Evolutionary conservation across 2,329 filamentous ascomycete genomes (phyloP), one percentile per base, ranked within the genome.

Genomic region (Macroventuria anomochaeta): DNA sequence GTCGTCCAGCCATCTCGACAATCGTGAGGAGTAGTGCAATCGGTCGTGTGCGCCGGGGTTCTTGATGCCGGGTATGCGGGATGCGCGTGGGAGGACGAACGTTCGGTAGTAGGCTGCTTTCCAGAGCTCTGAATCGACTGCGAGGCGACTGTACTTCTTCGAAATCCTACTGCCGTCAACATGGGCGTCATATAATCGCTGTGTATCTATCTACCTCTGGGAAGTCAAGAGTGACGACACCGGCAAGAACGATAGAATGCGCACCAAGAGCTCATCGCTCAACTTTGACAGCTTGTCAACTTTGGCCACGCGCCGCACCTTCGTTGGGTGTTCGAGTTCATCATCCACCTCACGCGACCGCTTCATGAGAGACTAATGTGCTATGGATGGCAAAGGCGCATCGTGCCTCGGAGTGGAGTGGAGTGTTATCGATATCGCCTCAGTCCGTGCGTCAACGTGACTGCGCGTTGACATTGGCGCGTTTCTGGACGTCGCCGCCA

Each of bases 41-140:
- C 73, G 78, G 7, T 76, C 67, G 18, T 73, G 69, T 12, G 72
- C 55, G 26, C 49, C 53, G 2, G 73, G 62, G 31, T 79, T 77
- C 65, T 77, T 82, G 28, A 88, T 83, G 18, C 88, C 88, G 0
- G 90, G 89, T 50, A 93, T 86, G 53, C 89, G 85, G 62, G 89
- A 83, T 29, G 89, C 89, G 67, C 92, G 85, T 32, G 91, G 92
- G 29, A 90, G 83, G 25, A 97, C 90, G 75, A 96, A 97, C 58
- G 89, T 87, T 21, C 86, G 82, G 76, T 96, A 96, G 76, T 96
- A 99, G 42, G 91, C 85, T 12, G 84, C 83, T 73, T 93, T 95
- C 95, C 95, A 99, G 51, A 97, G 79, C 71, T 97, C 91, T 0
- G 89, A 88, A 73, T 97, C 95, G 48, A 83, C 82, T 7, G 90